Conservation (phyloP, 2,329 filamentous ascomycete genomes). For the Colletotrichum scovillei region DNA sequence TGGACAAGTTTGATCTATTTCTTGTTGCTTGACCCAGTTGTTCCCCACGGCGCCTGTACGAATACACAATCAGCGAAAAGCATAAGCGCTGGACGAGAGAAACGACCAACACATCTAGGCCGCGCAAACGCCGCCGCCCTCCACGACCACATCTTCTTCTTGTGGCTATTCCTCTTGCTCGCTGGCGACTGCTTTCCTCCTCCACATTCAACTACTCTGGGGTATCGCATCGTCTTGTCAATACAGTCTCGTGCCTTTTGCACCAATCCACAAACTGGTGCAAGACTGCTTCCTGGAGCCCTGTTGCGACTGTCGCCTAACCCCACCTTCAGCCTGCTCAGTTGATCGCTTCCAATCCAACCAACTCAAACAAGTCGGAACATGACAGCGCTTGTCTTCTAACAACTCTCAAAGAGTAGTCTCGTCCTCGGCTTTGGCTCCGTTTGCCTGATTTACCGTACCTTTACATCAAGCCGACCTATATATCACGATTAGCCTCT, state of each 20-base stretch:
- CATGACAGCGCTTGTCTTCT: constrained; percentile 21
- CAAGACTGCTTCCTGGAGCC: neutral
- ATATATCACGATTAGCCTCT: neutral
- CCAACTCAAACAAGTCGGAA: constrained; percentile 7
- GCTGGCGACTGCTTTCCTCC: neutral
- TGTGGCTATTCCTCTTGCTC: constrained; percentile 14
- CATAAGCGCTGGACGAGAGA: constrained; percentile 34
- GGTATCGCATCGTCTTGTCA: neutral
- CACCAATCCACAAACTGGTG: neutral
- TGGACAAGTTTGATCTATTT: neutral
- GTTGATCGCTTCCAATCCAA: neutral
- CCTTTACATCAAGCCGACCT: neutral
- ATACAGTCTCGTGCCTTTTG: neutral
- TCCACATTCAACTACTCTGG: neutral
- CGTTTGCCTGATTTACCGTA: neutral
- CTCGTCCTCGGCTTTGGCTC: constrained; percentile 3
- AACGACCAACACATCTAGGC: constrained; percentile 14
- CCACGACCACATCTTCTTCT: constrained; percentile 12
- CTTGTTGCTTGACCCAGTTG: constrained; percentile 3
- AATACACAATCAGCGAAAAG: constrained; percentile 3
- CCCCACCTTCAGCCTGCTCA: neutral
- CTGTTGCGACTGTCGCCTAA: neutral
- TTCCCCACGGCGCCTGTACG: neutral
- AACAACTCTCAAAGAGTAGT: constrained; percentile 5
- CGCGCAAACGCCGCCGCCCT: constrained; percentile 12